A percentile compares a stretch with the other conserved stretches of the same genome.
Evolutionary conservation across 2,329 filamentous ascomycete species (phyloP).

Genomic region (Fusarium protoensiforme): DNA sequence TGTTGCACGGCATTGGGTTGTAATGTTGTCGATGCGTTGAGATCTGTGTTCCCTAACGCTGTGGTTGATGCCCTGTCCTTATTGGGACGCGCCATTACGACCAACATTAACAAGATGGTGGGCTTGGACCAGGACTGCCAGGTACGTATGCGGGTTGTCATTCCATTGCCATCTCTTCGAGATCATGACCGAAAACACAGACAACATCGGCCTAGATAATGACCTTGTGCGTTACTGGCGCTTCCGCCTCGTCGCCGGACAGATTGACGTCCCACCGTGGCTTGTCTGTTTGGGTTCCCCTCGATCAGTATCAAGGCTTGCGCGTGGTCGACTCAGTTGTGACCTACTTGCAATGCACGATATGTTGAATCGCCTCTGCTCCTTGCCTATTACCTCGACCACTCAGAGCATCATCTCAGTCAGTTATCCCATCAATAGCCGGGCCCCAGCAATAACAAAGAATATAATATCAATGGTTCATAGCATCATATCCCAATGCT

Average conservation of each 20-base stretch:
- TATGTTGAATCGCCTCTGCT: conserved; percentile 20
- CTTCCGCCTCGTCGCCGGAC: neutral
- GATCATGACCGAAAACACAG: neutral
- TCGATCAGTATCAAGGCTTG: neutral
- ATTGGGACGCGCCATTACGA: too few species aligned
- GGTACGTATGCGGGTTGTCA: neutral
- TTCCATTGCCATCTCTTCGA: neutral
- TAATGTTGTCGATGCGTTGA: too few species aligned
- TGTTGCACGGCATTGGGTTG: too few species aligned
- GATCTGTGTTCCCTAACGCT: too few species aligned
- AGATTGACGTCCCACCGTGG: neutral
- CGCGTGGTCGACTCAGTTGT: too few species aligned
- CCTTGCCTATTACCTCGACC: conserved; percentile 9
- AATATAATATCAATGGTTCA: too few species aligned
- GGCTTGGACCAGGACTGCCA: neutral
- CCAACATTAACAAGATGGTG: too few species aligned
- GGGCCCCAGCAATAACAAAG: too few species aligned
- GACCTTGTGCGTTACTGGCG: neutral
- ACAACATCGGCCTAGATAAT: neutral
- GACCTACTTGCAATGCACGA: neutral
- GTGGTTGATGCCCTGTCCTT: too few species aligned
- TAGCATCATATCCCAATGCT: too few species aligned
- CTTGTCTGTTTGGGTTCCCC: neutral
- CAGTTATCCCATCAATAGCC: too few species aligned
- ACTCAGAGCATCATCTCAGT: too few species aligned